Evolutionary conservation across 306 rosid species (phyloP), one percentile per base, ranked within the genome.

Genomic region (Cicer cuneatum): DNA sequence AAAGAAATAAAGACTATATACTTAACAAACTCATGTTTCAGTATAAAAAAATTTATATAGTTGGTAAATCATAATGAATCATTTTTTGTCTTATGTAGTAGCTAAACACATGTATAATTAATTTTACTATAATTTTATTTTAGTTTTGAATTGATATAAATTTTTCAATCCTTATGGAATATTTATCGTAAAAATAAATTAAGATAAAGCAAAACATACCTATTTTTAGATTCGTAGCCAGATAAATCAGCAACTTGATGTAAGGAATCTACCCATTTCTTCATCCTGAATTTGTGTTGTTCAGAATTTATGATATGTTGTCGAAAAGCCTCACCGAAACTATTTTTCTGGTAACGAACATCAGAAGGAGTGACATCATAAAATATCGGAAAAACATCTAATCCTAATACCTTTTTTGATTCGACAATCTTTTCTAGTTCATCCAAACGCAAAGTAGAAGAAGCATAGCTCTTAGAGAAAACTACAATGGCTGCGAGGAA

Each of bases 361-460:
- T 42, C 19, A 1, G 79, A 37, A 69, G 74, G 74, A 37, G 0
- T 4, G 10, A 69, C 74, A 52, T 38, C 74, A 51, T 51, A 69
- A n/a, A 80, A 80, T 0, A 80, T 19, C 0, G 84, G 67, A 3
- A 74, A 5, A 62, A 80, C 52, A 9, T 13, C 6, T 33, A n/a
- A 68, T 0, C 71, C 70, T 5, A 2, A 18, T 29, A 38, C 57
- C 15, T 21, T 41, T 48, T 8, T 80, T 16, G 79, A 56, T 14
- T 56, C 47, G 5, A 73, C 37, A 38, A 80, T 73, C 19, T 57
- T 73, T 14, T 15, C 51, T 9, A 80, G 84, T 54, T 74, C 80
- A 49, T 75, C 73, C 42, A 75, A 40, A 71, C 54, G 40, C 76
- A 61, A 21, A 11, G 66, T 19, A 19, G 54, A 71, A 56, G 66